phyloP scores from a whole-genome alignment of 2,329 filamentous ascomycete species.

The Microcyclospora tardicrescens region DNA sequence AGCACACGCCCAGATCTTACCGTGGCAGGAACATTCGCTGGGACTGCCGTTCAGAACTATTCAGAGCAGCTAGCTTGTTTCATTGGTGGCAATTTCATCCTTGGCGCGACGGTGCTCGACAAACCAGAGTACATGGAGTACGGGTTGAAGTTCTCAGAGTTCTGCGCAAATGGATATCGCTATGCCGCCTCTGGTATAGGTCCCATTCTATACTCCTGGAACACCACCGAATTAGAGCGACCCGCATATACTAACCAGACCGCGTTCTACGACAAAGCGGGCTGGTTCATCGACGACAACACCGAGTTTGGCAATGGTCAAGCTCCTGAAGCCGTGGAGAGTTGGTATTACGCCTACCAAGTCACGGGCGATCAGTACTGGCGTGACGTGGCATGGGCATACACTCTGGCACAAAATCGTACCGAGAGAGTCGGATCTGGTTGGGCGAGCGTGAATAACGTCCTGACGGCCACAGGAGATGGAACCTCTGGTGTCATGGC shows the following conservation, averaged over 20 bases:
- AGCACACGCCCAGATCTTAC: slow-evolving; percentile 1
- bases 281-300: slow-evolving; percentile 1
- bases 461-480: slow-evolving; percentile 4
- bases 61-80: slow-evolving; percentile 21
- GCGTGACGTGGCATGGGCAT: slow-evolving; percentile 11
- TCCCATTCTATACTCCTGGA: slow-evolving; percentile 1
- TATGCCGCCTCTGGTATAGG: slow-evolving; percentile 2
- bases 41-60: slow-evolving; percentile 7
- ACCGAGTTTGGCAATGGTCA: not conserved
- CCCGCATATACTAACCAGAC: not conserved
- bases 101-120: slow-evolving; percentile 12
- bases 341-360: slow-evolving; percentile 14
- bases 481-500: not conserved
- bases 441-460: slow-evolving; percentile 5
- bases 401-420: slow-evolving; percentile 7
- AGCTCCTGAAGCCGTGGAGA: slow-evolving; percentile 8
- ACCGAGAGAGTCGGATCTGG: slow-evolving; percentile 3
- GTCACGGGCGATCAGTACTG: slow-evolving; percentile 11
- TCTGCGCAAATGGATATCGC: slow-evolving; percentile 5
- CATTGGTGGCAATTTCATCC: slow-evolving; percentile 22
- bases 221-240: not conserved
- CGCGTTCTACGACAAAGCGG: not conserved
- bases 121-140: not conserved
- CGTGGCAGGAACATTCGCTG: slow-evolving; percentile 1
- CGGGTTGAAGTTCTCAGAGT: slow-evolving; percentile 2